Evolutionary conservation across 2,329 filamentous ascomycete genomes (phyloP), one percentile per base, ranked within the genome.

Genomic region (Cadophora sp.): DNA sequence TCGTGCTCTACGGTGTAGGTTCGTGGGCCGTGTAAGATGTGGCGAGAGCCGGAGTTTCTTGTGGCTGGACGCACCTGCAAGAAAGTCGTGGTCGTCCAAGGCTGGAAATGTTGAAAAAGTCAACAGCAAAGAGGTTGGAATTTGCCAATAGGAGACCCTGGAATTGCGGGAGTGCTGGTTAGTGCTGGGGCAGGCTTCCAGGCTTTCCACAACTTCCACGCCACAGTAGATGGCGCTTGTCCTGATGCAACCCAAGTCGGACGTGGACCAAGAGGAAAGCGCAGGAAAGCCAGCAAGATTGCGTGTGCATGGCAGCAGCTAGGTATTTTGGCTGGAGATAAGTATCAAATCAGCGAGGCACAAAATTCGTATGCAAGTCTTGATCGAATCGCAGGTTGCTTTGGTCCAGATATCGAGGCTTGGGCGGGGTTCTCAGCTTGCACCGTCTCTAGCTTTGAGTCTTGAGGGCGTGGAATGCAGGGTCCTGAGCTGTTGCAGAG

Each of bases 301-400:
- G 68, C 68, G 68, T 24, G 50, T 66, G 65, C 66, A 63, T 48
- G 55, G 39, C 39, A 63, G 50, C 20, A 63, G 50, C 20, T 58
- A 63, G 50, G 14, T 58, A 43, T 64, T 64, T 45, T 58, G 14
- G 51, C 20, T 47, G 62, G 45, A 55, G 59, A 64, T n/a, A n/a
- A n/a, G n/a, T 65, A 59, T 68, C 66, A 65, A 68, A 66, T 67
- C 66, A 67, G 39, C 62, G 56, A 47, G 5, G 56, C 33, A 59
- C 20, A 45, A 59, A 27, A 33, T 59, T 47, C 56, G 56, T 43
- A 59, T 59, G 24, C 2, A 13, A 13, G 16, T 48, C 16, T 48
- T 27, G 39, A 41, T 30, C 16, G 24, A 33, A 33, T 47, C 39
- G 39, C 39, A 48, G 22, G 41, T 22, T 60, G 41, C 3, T 11